Conservation (phyloP, 2,329 filamentous ascomycete species). For the Fusarium continuum region DNA sequence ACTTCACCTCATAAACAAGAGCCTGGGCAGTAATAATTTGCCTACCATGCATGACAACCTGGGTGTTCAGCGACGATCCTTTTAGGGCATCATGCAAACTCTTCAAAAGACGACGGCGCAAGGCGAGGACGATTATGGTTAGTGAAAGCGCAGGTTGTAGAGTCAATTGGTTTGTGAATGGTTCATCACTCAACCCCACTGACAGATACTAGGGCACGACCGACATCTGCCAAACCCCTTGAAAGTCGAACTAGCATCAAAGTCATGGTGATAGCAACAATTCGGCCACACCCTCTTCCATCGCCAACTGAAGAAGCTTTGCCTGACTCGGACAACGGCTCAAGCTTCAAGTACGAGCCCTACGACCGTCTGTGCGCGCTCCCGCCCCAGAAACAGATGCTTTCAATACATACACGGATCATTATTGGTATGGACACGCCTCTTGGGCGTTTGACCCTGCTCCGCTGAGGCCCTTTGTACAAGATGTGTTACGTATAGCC, state of each 20-base stretch:
- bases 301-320: conserved; percentile 31
- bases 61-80: conserved; percentile 1
- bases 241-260: conserved; percentile 24
- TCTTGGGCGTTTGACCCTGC: conserved; percentile 21
- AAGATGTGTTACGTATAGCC: conserved; percentile 2
- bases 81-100: conserved; percentile 4
- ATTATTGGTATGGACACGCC: conserved; percentile 19
- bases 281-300: conserved; percentile 26
- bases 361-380: conserved; percentile 38
- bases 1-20: neutral
- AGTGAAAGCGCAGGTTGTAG: conserved; percentile 7
- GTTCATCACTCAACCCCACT: neutral
- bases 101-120: conserved; percentile 6
- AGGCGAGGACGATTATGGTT: conserved; percentile 3
- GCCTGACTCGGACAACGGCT: conserved; percentile 36
- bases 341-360: conserved; percentile 36
- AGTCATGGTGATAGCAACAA: conserved; percentile 19
- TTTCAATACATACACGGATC: conserved; percentile 21
- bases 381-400: conserved; percentile 19
- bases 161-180: conserved; percentile 4
- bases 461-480: conserved; percentile 25
- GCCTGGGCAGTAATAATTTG: neutral
- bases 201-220: neutral
- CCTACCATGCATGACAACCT: neutral
- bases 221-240: conserved; percentile 35